Evolutionary conservation across 2,329 filamentous ascomycete genomes (phyloP).

Genomic region (Penicillium fuscoglaucum): DNA sequence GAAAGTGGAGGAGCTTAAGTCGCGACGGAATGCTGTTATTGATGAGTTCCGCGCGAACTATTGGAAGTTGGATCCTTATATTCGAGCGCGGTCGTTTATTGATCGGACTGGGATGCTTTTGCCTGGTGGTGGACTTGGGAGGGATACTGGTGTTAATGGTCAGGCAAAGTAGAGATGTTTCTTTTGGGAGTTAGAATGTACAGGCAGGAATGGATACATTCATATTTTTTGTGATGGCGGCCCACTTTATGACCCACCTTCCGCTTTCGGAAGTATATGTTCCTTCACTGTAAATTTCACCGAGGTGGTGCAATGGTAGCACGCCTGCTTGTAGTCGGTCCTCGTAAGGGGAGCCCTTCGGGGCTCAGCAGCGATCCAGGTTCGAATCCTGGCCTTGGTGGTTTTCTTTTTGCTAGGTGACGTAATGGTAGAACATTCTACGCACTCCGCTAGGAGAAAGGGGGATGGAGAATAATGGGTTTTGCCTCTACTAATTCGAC

Average conservation of each 20-base stretch:
- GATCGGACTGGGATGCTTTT: slow-evolving; percentile 74
- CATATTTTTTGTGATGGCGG: not conserved
- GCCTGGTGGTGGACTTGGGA: slow-evolving; percentile 51
- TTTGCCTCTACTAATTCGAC: no score
- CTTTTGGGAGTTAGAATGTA: not conserved
- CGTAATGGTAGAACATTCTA: no score
- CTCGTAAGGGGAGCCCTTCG: no score
- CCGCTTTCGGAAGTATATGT: not conserved
- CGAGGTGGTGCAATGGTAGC: no score
- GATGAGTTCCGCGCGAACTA: slow-evolving; percentile 68
- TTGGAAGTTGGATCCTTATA: slow-evolving; percentile 82
- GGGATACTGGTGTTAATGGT: not conserved
- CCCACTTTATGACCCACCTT: not conserved
- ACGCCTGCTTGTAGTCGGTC: no score
- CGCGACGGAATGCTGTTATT: slow-evolving; percentile 60
- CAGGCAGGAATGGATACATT: not conserved
- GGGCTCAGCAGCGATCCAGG: no score
- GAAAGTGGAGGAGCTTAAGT: slow-evolving; percentile 12
- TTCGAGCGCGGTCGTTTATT: slow-evolving; percentile 75
- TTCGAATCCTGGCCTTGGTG: no score
- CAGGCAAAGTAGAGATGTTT: not conserved
- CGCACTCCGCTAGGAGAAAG: no score
- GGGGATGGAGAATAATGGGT: no score
- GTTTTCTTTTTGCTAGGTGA: no score
- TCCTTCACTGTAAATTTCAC: no score